Evolutionary conservation across 2,329 filamentous ascomycete species (phyloP), one percentile per base, ranked within the genome.

Genomic region (Aureobasidium sp.): DNA sequence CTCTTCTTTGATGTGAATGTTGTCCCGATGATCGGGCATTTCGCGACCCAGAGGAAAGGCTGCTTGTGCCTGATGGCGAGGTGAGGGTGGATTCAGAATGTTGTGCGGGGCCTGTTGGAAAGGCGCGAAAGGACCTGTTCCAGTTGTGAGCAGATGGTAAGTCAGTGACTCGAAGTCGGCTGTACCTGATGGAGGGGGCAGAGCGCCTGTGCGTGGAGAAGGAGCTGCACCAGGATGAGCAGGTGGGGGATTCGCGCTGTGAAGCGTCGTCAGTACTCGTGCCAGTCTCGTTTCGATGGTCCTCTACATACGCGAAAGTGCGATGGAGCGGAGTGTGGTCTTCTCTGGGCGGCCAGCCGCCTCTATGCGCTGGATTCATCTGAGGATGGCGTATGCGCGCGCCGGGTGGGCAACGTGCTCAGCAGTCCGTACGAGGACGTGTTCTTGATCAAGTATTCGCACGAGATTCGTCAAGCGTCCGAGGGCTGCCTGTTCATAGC

Each of bases 1-100:
- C 71, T 86, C 80, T 67, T 81, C 78, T 80, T 73, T 84, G 79
- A 74, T 82, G 78, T 71, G 80, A 65, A 72, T 78, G 67, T 83
- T 79, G 51, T 68, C 80, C 71, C 64, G 82, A 77, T 62, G 78
- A 71, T 66, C 80, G 78, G 64, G 78, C 73, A 59, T 78, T 79
- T 74, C 63, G 73, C 71, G 60, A 70, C 68, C n/a, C 67, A 63
- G 48, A 79, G 75, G 51, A 72, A 75, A 9, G 77, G 77, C 48
- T 20, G 68, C 63, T 26, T 66, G 66, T 20, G 68, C 66, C 29
- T 69, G 69, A 63, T 73, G 70, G 65, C 74, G 70, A 61, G 79
- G 79, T 55, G 78, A 75, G 32, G 74, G 72, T 63, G 77, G 75
- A 55, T 74, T 74, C 64, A 81, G 66, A 23, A 81, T 71, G 55